Evolutionary conservation across 805 yeast genomes (phyloP), one percentile per base, ranked within the genome.

Genomic region (Danielozyma ontarioensis): DNA sequence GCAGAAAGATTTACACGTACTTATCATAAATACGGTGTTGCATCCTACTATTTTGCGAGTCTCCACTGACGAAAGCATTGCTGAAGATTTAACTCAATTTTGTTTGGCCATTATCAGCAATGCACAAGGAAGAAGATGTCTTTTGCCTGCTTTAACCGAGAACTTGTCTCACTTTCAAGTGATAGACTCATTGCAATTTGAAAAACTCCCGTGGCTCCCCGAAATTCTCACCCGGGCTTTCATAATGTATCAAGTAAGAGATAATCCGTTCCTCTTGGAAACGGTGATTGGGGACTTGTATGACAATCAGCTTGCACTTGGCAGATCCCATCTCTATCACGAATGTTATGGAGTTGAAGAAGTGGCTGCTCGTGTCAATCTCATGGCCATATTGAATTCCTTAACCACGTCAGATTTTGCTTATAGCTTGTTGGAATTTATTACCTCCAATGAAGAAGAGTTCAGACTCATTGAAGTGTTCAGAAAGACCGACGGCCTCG

Each of bases 401-500:
- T 37, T 48, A 13, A 52, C 46, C 17, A 36, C 62, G 1, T 18
- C 46, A 1, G 34, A 29, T 1, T 62, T 64, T 49, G 66, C 65
- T 1, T 30, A 33, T 8, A 29, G 35, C 1, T 35, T 72, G 3
- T 55, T 72, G 46, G 44, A 54, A 2, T 59, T 39, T 37, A 55
- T 76, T 13, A 36, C 74, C 12, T 54, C 54, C 0, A 54, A 64
- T 19, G 63, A 62, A 10, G 51, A 48, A 3, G 51, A 53, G 5
- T 69, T 65, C 41, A 63, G 67, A 25, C 51, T 83, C 3, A 56
- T 78, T 25, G 46, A 51, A 1, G 80, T 83, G 2, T 45, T 59
- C 19, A 77, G 72, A 47, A 65, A 74, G 27, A 72, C 76, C 0
- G 93, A 84, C 48, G 83, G 85, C 0, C 59, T 60, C 5, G 95